phyloP scores from a whole-genome alignment of 495 filamentous ascomycete genomes.

The Cudoniella acicularis region DNA sequence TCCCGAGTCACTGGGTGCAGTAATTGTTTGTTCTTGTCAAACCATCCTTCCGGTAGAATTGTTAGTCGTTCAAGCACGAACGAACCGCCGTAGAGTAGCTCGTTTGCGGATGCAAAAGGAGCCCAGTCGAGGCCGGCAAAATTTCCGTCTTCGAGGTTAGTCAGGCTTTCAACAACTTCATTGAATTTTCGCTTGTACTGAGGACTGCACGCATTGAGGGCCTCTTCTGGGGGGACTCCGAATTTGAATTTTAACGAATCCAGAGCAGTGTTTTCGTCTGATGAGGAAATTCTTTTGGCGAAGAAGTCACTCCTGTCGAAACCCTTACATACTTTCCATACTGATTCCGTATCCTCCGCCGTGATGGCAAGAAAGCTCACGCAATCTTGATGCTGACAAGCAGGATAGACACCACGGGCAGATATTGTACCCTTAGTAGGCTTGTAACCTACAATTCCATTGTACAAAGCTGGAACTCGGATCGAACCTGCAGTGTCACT shows the following conservation, averaged over 20 bases:
- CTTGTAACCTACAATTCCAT: slow-evolving; percentile 65
- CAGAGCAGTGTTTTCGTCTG: background rate
- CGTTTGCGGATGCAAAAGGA: slow-evolving; percentile 51
- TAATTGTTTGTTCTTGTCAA: slow-evolving; percentile 18
- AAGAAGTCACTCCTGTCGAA: slow-evolving; percentile 54
- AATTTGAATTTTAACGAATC: slow-evolving; percentile 55
- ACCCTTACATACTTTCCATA: slow-evolving; percentile 52
- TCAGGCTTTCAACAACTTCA: slow-evolving; percentile 37
- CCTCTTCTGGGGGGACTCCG: slow-evolving; percentile 44
- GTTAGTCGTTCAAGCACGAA: slow-evolving; percentile 53
- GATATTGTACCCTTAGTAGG: slow-evolving; percentile 62
- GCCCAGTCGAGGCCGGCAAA: slow-evolving; percentile 48
- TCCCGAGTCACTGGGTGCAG: slow-evolving; percentile 53
- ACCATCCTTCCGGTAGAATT: slow-evolving; percentile 22
- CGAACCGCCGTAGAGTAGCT: slow-evolving; percentile 52
- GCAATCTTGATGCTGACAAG: slow-evolving; percentile 59
- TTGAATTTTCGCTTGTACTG: slow-evolving; percentile 42
- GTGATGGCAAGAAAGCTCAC: slow-evolving; percentile 53
- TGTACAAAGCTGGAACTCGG: slow-evolving; percentile 58
- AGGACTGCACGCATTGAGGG: slow-evolving; percentile 43
- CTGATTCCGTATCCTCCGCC: slow-evolving; percentile 47
- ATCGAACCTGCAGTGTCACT: slow-evolving; percentile 68
- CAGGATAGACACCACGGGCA: slow-evolving; percentile 54
- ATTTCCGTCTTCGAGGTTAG: slow-evolving; percentile 39
- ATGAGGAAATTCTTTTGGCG: slow-evolving; percentile 37